Base-by-base conservation (phyloP, 1,284 basidiomycete genomes). In the Apiotrichum akiyoshidainum region DNA sequence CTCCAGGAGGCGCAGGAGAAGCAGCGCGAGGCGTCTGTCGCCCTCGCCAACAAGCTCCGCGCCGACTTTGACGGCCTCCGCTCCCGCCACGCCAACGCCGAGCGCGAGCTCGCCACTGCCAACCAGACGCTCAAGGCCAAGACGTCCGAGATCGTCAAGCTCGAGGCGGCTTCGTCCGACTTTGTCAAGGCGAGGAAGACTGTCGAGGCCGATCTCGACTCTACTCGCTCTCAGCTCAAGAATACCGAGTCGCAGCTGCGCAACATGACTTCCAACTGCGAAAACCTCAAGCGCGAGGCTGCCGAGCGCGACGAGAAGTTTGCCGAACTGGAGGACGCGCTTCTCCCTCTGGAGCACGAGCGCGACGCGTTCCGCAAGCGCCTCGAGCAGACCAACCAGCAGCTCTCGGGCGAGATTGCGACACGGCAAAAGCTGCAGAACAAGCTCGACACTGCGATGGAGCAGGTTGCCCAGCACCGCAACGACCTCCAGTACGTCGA, bases 301-400 rank as follows among this genome's bases (percentile, higher is more conserved):
- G 50, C 57, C 19, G 79, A 84, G 16, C 85, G 89, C 8, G 86
- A 89, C 67, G 81, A 83, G 39, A 90, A 89, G 69, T 88, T 88
- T 63, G 85, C 88, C 58, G 87, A 89, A 60, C 88, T 92, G 56
- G 93, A 97, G 74, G 93, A 97, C 68, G 84, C 87, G 0, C 84
- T 91, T 7, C 81, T 95, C 6, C 85, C 89, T 64, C 83, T 90
- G 48, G 89, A 95, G 74, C 83, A 90, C 40, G 91, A 93, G 62
- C 86, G 90, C 70, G 85, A 84, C 8, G 82, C 86, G 12, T 85
- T 87, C 64, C 83, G 86, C 57, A 84, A 87, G 9, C 88, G 92
- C 65, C 76, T 89, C 57, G 88, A 81, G 3, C 87, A 91, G 68
- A 81, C 83, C 1, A 78, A 82, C 21, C 70, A 64, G 46, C 73